Evolutionary conservation across 805 yeast genomes (phyloP).

Genomic region (Maudiozyma turicensis): DNA sequence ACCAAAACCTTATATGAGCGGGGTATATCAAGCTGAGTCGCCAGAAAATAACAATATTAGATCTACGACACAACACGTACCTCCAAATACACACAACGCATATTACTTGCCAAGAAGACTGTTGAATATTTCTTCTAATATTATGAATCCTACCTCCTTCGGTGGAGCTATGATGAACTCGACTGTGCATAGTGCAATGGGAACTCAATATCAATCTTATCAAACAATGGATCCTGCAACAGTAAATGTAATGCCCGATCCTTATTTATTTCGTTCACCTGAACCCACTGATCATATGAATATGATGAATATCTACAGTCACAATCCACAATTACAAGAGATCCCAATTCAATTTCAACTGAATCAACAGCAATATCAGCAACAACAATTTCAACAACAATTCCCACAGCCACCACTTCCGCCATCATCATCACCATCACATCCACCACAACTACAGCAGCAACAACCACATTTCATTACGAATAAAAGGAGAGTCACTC

Average conservation of each 20-base stretch:
- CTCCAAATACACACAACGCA: not conserved
- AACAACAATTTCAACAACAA: not conserved
- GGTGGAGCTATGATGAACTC: constrained; percentile 1
- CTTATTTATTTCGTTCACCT: not conserved
- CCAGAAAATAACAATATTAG: not conserved
- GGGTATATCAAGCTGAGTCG: not conserved
- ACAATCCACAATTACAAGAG: not conserved
- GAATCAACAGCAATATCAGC: not conserved
- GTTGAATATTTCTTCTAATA: not conserved
- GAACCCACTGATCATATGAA: not conserved
- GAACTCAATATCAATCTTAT: not conserved
- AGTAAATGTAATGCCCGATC: not conserved
- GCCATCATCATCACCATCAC: not conserved
- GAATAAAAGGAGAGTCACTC: constrained; percentile 9
- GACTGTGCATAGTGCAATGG: not conserved
- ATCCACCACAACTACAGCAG: not conserved
- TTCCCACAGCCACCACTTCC: not conserved
- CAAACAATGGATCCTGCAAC: not conserved
- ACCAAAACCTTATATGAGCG: not conserved
- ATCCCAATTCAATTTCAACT: not conserved
- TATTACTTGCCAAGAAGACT: not conserved
- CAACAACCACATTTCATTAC: not conserved
- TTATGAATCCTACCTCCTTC: not conserved
- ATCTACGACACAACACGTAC: not conserved
- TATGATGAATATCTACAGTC: not conserved